Base-by-base conservation (phyloP, 139 green algal genomes). In the Picochlorum sp. region DNA sequence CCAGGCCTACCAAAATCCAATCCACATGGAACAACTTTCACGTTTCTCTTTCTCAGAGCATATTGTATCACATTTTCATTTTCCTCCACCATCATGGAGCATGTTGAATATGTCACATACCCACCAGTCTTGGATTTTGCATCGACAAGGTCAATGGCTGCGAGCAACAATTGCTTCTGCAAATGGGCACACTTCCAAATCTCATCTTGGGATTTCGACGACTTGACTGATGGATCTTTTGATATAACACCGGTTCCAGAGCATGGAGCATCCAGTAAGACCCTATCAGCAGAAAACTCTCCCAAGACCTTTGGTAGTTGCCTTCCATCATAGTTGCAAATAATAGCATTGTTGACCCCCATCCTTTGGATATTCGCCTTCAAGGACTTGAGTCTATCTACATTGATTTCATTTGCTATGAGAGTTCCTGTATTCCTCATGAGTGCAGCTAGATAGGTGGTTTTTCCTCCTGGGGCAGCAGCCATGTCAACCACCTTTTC, bases 31-130 rank as follows among this genome's bases (percentile, higher is more conserved):
- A 96, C 88, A 13, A 96, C 71, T 81, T 97, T 97, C 62, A 99
- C 89, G 72, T 97, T 74, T 1, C 94, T 77, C 77, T 96, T 96
- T n/a, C 80, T 72, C 69, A 99, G 83, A 28, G 84, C 92, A 66
- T 99, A 99, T 78, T 96, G 86, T 58, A 99, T 74, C 11, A 99
- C 90, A 37, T 88, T 88, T 64, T 99, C 94, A 62, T 99, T 95
- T 72, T 99, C 94, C 60, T 97, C 92, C n/a, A 98, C 89, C 76
- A 96, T 91, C 63, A 98, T 89, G 47, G 82, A 94, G 82, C 94
- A 99, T 16, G 94, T 99, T 57, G 86, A 96, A 81, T 99, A 99
- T n/a, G 98, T 77, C 9, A 86, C 52, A 49, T 81, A 91, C n/a
- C 87, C 87, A 21, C 87, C 87, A 5, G 80, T 90, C 68, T 90